Conservation (phyloP, 352 stramenopile species). For the Phytophthora pseudosyringae region DNA sequence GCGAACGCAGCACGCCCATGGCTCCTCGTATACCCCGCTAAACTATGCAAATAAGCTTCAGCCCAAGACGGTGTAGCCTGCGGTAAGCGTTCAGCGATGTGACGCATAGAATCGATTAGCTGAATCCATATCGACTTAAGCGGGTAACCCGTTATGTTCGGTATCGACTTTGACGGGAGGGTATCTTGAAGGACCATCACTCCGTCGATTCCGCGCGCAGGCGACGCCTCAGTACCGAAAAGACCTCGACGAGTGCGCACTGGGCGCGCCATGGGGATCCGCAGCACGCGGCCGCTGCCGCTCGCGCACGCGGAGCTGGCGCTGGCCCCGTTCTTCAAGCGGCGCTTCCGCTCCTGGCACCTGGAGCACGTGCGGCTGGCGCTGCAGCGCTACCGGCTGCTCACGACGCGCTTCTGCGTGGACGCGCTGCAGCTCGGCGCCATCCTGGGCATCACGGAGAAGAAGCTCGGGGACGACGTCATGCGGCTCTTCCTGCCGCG, state of each 20-base stretch:
- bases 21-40: neutral
- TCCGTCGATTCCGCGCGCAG: constrained; percentile 8
- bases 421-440: constrained; percentile 57
- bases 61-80: too few species aligned
- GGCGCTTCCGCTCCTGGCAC: constrained; percentile 64
- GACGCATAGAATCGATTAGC: neutral
- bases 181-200: constrained; percentile 38
- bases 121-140: constrained; percentile 10
- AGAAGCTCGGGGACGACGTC: constrained; percentile 51
- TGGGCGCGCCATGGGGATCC: constrained; percentile 51
- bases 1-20: constrained; percentile 6
- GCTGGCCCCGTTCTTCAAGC: constrained; percentile 55
- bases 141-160: neutral
- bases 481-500: constrained; percentile 61
- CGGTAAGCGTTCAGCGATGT: neutral
- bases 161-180: constrained; percentile 1
- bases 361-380: constrained; percentile 59
- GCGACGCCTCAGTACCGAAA: constrained; percentile 6
- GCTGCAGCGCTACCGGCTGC: constrained; percentile 55
- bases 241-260: neutral
- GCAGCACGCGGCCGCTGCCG: constrained; percentile 62
- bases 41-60: neutral
- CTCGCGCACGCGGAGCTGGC: constrained; percentile 49
- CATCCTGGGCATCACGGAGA: constrained; percentile 61
- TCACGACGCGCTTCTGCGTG: constrained; percentile 66